Evolutionary conservation across 1,284 basidiomycete species (phyloP), one percentile per base, ranked within the genome.

Genomic region (Sporisorium graminicola): DNA sequence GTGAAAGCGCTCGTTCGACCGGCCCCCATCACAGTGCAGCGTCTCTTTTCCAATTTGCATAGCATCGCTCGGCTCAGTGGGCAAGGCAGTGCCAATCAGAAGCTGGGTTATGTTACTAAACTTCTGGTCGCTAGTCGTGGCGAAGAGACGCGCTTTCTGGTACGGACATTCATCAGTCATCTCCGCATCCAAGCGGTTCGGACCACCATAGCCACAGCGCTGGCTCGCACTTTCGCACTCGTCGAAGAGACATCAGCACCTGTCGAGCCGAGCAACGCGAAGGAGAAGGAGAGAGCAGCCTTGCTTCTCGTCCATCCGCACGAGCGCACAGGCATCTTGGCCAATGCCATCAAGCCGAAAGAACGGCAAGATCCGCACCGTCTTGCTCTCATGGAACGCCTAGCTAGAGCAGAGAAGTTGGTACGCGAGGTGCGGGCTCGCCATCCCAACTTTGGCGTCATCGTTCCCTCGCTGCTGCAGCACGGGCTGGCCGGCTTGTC

Each of bases 401-500:
- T 86, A 14, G 74, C 60, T 5, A 68, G 72, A 16, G 85, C 84
- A 1, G 86, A 86, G 57, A 73, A 77, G 57, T 54, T 93, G 24
- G 86, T 97, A 3, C 65, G 81, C 14, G 90, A 90, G 74, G 91
- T 93, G 0, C 95, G 92, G 82, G 93, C 93, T 14, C 90, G 92
- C 63, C 94, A 95, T 88, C 95, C 95, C 16, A 93, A 94, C 83
- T 95, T 94, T 82, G 91, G 91, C 54, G 89, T 94, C 78, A 91
- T 98, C 42, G 88, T 92, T 7, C 86, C 87, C 3, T 93, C 91
- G 14, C 85, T 94, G 33, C 54, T 86, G 13, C 59, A 77, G 12
- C 68, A 74, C 27, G 84, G 84, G 0, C 54, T 86, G 14, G 60
- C 74, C 9, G 79, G 79, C 16, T 56, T 87, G 6, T 81, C 82